phyloP scores from a whole-genome alignment of 2,329 filamentous ascomycete genomes.

The Cercospora sp. region DNA sequence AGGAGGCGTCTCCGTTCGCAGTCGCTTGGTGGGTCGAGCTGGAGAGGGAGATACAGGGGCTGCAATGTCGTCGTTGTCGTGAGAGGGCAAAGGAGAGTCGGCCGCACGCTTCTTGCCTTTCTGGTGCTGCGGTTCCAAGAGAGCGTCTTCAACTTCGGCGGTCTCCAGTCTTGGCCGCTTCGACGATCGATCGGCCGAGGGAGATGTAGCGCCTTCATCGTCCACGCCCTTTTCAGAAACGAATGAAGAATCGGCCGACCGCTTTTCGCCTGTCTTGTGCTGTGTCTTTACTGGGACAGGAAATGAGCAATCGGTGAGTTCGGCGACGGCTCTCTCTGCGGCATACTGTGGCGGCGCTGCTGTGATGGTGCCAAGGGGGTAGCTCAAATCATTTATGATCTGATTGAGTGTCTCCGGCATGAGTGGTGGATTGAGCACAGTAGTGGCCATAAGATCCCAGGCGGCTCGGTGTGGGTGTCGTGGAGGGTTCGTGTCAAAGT shows the following conservation, averaged over 20 bases:
- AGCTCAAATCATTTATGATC: background rate
- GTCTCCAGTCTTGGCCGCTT: background rate
- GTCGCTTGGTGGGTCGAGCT: background rate
- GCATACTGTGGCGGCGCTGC: background rate
- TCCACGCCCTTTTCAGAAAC: background rate
- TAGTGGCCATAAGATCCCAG: background rate
- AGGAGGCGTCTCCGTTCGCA: background rate
- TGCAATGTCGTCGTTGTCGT: background rate
- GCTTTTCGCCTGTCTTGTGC: constrained; percentile 11
- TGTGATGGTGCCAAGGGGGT: constrained; percentile 10
- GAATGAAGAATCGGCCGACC: background rate
- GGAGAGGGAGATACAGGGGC: background rate
- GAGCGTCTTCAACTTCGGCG: background rate
- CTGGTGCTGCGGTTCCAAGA: background rate
- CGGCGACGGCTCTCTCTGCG: constrained; percentile 6
- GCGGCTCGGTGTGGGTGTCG: background rate
- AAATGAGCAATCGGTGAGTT: constrained; percentile 1
- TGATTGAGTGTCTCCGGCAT: background rate
- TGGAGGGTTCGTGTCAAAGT: background rate
- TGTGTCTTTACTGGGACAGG: constrained; percentile 16
- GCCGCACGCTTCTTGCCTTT: background rate
- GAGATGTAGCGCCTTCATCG: constrained; percentile 1
- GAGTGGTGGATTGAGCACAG: background rate
- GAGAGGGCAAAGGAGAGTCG: background rate
- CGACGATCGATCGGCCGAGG: background rate